Base-by-base conservation (phyloP, 2,329 filamentous ascomycete genomes). In the Dothistroma pini region DNA sequence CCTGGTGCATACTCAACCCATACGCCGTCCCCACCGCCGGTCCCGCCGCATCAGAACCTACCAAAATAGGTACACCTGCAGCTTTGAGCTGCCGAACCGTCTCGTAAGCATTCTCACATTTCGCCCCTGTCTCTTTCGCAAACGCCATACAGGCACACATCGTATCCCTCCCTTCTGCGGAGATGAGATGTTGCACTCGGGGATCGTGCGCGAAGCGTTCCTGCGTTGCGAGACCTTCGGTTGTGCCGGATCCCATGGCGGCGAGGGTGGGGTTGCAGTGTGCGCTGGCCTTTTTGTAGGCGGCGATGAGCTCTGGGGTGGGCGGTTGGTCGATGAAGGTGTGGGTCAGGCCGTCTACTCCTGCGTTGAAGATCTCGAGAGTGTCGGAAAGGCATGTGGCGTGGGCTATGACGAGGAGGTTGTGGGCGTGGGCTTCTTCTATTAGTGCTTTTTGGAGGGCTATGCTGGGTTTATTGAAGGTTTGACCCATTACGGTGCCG, bases 371-470 rank as follows among this genome's bases (percentile, higher is more conserved):
- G 12, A 79, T 74, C 41, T 76, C 75, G 1, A 80, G 60, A 0
- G 78, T 78, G 59, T 80, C 78, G 3, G 71, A 58, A 6, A 77
- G 64, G n/a, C 66, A 72, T 0, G 71, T 66, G 8, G 77, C 74
- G 62, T 80, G 78, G 0, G 77, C 78, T 10, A 79, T 73, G 4
- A 75, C 74, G 5, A 74, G 56, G 29, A 76, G 72, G 6, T 75
- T 74, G 11, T 74, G 66, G 47, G 68, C 68, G 31, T 75, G 75
- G 0, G 78, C 71, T 55, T 78, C 75, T 5, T 74, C 69, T 38
- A 83, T 73, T 21, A 83, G 72, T 3, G 74, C 75, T 54, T 71
- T 75, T 62, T 83, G 80, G 4, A 84, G 71, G 50, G 78, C 74
- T 4, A 78, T 58, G 0, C 75, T 72, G 0, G 80, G 80, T 35